These are phyloP conservation scores for Penicillium salamii DNA, from an alignment of 495 filamentous ascomycete genomes.

Conservation along the genomic window DNA sequence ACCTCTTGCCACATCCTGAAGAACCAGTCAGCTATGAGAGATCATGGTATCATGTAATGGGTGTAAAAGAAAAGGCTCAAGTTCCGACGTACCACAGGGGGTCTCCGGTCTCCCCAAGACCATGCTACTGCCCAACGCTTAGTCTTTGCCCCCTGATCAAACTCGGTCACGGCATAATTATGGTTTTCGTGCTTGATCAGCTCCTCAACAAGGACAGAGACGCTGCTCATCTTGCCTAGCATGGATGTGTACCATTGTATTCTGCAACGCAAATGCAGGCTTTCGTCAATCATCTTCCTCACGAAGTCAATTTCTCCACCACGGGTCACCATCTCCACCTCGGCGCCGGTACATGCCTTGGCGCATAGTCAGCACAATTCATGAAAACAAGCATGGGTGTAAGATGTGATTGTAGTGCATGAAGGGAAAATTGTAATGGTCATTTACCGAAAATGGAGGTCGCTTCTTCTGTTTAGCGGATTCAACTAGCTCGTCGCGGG, in stretches of 20 bases:
- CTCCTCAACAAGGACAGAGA: constrained; percentile 58
- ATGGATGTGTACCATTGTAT: constrained; percentile 90
- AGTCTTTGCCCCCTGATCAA: constrained; percentile 77
- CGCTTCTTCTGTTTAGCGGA: constrained; percentile 63
- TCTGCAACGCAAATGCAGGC: constrained; percentile 52
- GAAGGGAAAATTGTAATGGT: neutral
- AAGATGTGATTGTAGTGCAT: neutral
- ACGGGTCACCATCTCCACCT: constrained; percentile 79
- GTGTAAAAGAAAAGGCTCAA: neutral
- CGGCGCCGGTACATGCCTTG: constrained; percentile 73
- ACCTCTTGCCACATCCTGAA: constrained; percentile 54
- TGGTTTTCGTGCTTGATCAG: constrained; percentile 57
- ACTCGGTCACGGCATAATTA: constrained; percentile 82
- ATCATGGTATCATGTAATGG: no score
- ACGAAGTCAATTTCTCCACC: constrained; percentile 87
- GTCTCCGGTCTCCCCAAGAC: constrained; percentile 72
- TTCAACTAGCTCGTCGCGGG: constrained; percentile 61
- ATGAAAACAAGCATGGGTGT: neutral
- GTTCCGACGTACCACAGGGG: constrained; percentile 49
- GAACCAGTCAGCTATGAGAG: constrained; percentile 1
- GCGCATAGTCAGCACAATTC: neutral
- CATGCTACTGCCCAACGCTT: constrained; percentile 85
- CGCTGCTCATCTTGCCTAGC: constrained; percentile 78
- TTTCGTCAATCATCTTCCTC: constrained; percentile 70
- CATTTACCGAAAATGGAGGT: constrained; percentile 61